Percentiles rank a stretch among this genome's conserved stretches.
Evolutionary conservation across 1,284 basidiomycete genomes (phyloP).

Genomic region (Termitomyces sp.): DNA sequence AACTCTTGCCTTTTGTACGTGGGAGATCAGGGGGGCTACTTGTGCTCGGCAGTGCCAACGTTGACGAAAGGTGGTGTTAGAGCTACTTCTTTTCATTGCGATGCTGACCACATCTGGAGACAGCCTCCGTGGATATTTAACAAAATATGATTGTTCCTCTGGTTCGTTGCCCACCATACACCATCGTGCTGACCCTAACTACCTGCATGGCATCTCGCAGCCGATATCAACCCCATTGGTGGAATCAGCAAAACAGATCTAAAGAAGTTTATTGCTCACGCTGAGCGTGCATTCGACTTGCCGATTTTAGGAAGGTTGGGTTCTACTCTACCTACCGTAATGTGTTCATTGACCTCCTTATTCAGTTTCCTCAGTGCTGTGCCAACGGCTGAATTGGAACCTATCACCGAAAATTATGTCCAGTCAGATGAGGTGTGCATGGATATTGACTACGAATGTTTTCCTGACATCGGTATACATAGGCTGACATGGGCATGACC

Average conservation of each 20-base stretch:
- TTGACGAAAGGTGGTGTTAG: slow-evolving; percentile 81
- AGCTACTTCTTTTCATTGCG: slow-evolving; percentile 5
- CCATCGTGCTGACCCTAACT: neutral
- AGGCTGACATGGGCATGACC: slow-evolving; percentile 99
- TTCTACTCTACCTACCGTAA: neutral
- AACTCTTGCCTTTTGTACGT: slow-evolving; percentile 90
- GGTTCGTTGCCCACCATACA: slow-evolving; percentile 37
- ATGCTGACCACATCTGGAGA: neutral
- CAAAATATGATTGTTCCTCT: slow-evolving; percentile 94
- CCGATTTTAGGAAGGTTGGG: slow-evolving; percentile 75
- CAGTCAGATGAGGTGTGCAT: slow-evolving; percentile 84
- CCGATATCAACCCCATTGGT: slow-evolving; percentile 98
- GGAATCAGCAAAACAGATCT: slow-evolving; percentile 97
- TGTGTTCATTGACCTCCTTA: slow-evolving; percentile 1
- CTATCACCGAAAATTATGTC: slow-evolving; percentile 89
- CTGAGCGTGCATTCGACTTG: slow-evolving; percentile 73
- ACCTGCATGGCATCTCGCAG: slow-evolving; percentile 34
- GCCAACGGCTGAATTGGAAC: slow-evolving; percentile 95
- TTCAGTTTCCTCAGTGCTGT: slow-evolving; percentile 84
- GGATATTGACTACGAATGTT: neutral
- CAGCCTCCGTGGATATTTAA: slow-evolving; percentile 92
- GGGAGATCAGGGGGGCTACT: slow-evolving; percentile 83
- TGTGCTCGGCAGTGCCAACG: slow-evolving; percentile 95
- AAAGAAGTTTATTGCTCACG: slow-evolving; percentile 92
- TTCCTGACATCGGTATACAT: slow-evolving; percentile 1